Conservation (phyloP, 1,284 basidiomycete genomes). For the Boletus sp. region DNA sequence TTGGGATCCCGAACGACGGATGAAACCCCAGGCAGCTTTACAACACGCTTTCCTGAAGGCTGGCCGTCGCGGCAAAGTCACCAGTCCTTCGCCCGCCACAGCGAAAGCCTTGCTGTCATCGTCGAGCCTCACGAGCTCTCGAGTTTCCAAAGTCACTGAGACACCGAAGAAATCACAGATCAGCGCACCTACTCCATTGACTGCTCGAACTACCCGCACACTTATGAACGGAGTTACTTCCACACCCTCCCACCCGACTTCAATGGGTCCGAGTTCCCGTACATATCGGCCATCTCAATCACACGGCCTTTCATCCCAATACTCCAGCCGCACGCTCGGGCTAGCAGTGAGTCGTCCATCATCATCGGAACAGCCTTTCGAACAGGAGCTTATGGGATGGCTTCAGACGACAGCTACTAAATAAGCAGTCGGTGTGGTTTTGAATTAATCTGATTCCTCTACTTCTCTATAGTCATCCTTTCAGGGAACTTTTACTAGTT, state of each 20-base stretch:
- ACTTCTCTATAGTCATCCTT: constrained; percentile 8
- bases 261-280: constrained; percentile 47
- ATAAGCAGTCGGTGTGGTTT: constrained; percentile 28
- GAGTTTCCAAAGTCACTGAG: constrained; percentile 56
- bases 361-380: constrained; percentile 35
- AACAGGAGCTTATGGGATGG: constrained; percentile 37
- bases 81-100: constrained; percentile 42
- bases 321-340: constrained; percentile 51
- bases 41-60: constrained; percentile 86
- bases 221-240: constrained; percentile 45
- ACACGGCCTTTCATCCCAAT: constrained; percentile 50
- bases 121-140: constrained; percentile 43
- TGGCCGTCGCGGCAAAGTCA: constrained; percentile 52
- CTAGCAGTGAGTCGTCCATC: constrained; percentile 42
- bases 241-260: constrained; percentile 53
- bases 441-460: constrained; percentile 8
- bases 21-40: constrained; percentile 92
- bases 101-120: constrained; percentile 53
- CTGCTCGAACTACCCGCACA: constrained; percentile 64
- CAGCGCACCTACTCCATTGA: constrained; percentile 78
- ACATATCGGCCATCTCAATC: constrained; percentile 52
- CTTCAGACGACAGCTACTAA: constrained; percentile 46
- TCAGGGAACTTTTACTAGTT: constrained; percentile 26
- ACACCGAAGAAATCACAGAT: constrained; percentile 85
- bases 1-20: constrained; percentile 95